These are phyloP conservation scores for Grosmannia clavigera DNA, from an alignment of 2,329 filamentous ascomycete genomes.

Conservation along the genomic window DNA sequence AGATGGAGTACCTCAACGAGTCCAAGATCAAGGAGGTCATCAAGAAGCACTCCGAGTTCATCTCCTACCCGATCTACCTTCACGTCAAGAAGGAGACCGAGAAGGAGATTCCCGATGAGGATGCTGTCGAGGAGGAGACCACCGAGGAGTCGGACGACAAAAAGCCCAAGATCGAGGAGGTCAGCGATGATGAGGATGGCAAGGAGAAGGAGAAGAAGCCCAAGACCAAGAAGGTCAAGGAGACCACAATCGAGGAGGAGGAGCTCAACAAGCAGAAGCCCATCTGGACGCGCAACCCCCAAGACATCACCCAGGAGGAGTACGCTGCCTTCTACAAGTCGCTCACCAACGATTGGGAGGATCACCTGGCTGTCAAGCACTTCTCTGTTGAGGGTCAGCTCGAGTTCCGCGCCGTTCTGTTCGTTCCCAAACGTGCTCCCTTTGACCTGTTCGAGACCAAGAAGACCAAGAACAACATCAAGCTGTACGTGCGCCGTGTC, in stretches of 20 bases:
- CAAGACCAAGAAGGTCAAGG: constrained; percentile 99
- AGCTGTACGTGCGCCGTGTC: constrained; percentile 98
- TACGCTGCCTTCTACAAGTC: constrained; percentile 99
- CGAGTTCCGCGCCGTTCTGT: constrained; percentile 99
- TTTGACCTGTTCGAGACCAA: constrained; percentile 99
- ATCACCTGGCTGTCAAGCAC: constrained; percentile 99
- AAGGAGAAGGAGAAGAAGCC: constrained; percentile 79
- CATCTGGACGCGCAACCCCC: constrained; percentile 98
- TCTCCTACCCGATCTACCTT: constrained; percentile 99
- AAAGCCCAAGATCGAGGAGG: constrained; percentile 92
- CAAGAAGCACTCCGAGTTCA: constrained; percentile 99
- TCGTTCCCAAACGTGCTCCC: constrained; percentile 97
- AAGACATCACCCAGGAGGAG: constrained; percentile 91
- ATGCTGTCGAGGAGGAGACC: constrained; percentile 53
- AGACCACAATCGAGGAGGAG: constrained; percentile 96
- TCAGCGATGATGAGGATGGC: constrained; percentile 71
- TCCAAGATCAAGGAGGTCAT: constrained; percentile 99
- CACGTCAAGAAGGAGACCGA: constrained; percentile 99
- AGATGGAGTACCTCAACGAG: constrained; percentile 97
- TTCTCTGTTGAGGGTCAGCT: constrained; percentile 99
- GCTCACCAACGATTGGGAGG: constrained; percentile 99
- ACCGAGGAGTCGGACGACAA: constrained; percentile 69
- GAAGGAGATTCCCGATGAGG: constrained; percentile 96
- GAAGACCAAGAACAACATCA: constrained; percentile 99
- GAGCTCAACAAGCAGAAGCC: constrained; percentile 99